Base-by-base conservation (phyloP, 352 stramenopile genomes). In the Pythium dissotocum region DNA sequence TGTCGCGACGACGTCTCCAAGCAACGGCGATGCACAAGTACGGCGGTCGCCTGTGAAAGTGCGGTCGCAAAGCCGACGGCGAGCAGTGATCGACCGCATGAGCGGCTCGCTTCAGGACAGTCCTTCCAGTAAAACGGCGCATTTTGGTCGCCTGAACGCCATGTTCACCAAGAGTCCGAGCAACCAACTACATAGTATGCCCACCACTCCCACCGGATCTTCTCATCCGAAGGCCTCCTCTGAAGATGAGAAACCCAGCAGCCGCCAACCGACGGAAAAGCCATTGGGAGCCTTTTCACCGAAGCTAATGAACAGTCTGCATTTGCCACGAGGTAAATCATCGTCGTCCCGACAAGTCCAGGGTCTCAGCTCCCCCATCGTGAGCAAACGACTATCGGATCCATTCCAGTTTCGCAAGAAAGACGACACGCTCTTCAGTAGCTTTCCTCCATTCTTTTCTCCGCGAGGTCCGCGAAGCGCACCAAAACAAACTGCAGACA, bases 131-230 rank as follows among this genome's bases (percentile, higher is more conserved):
- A 66, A 73, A 33, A 49, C 48, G 2, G 44, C 18, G 26, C 67
- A 68, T 14, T 73, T 73, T 26, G 8, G 49, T 32, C 61, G 61
- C 38, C 42, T 74, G 6, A 66, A 74, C 44, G 65, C 61, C 24
- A 65, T 74, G 56, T 48, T 74, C 18, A 70, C 69, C 24, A 74
- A 74, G 28, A 65, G 58, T 16, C 32, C 42, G n/a, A 60, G 36
- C 32, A 51, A 56, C 36, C 54, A 58, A 6, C 14, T 24, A 8
- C 40, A 24, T 1, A 49, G 18, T 16, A 24, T 24, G 40, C 40
- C 40, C 18, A 24, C 40, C 21, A 49, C 40, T 13, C 40, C 40
- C 40, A 49, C 40, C 7, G 40, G 40, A 6, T 21, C 40, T n/a
- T 49, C 40, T 4, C 13, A 16, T 8, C 14, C 40, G 40, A 18